Evolutionary conservation across 2,329 filamentous ascomycete species (phyloP), one percentile per base, ranked within the genome.

Genomic region (Ophiostoma piceae): DNA sequence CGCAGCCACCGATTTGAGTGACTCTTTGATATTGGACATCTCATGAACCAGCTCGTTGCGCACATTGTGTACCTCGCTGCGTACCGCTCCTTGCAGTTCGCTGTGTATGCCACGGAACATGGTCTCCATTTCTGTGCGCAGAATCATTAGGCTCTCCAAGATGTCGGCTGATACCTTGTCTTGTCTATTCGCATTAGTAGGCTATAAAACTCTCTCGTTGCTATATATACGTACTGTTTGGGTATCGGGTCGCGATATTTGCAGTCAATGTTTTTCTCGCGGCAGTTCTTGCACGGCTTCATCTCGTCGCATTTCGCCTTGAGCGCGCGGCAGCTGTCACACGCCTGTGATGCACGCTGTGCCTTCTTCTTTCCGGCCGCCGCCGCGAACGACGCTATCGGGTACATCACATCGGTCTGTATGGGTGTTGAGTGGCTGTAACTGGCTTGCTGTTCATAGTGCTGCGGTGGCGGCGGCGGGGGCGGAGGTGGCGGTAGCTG

Each of bases 301-400:
- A 89, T 88, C 81, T 97, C 93, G 75, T 96, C 92, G 77, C 93
- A 97, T 79, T 96, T 96, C 16, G 92, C 92, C 79, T 96, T 97
- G 54, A 94, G 85, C 72, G 91, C 86, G 71, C 93, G 88, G 79
- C 93, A 97, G 78, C 90, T 92, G 76, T 96, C 93, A 79, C 95
- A 99, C 51, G 95, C 95, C 89, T 89, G 87, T 9, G 87, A 88
- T 39, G 87, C 87, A 74, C 87, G 82, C 68, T 87, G 87, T n/a
- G 86, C 85, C 79, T 89, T 89, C 75, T 87, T 84, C 77, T 88
- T 87, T 4, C 81, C 79, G 3, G 79, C 79, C 5, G 82, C 79
- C 5, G 82, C 76, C 9, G 64, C 60, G 71, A 84, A 83, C n/a
- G 79, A 75, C 8, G 57, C 26, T 16, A 85, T 79, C 65, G 79